phyloP scores from a whole-genome alignment of 2,329 filamentous ascomycete species.

The Talaromyces piceae region DNA sequence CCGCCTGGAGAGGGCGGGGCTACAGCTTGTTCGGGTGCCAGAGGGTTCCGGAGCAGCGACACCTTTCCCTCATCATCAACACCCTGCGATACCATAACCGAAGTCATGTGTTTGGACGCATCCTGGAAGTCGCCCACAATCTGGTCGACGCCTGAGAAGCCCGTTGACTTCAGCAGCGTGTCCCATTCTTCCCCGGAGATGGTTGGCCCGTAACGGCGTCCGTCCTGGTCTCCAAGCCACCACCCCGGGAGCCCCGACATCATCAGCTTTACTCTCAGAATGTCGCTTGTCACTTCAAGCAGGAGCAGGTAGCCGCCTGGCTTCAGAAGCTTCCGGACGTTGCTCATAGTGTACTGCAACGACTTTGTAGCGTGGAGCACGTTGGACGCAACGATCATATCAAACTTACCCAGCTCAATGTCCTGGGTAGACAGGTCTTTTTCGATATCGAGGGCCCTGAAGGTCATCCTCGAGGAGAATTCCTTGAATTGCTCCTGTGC shows the following conservation, averaged over 20 bases:
- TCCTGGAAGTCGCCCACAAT: slow-evolving; percentile 4
- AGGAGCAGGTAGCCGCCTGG: neutral
- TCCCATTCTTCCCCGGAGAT: slow-evolving; percentile 17
- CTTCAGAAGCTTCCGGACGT: neutral
- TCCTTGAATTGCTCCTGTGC: slow-evolving; percentile 18
- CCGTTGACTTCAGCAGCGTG: slow-evolving; percentile 14
- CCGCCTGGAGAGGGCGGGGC: too few relatives aligned
- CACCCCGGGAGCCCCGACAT: neutral
- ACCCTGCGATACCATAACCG: too few relatives aligned
- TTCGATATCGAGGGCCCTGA: slow-evolving; percentile 22
- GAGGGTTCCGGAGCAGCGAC: too few relatives aligned
- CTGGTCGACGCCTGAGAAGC: slow-evolving; percentile 20
- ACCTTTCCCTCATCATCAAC: too few relatives aligned
- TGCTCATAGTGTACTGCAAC: neutral
- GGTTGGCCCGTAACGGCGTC: slow-evolving; percentile 12
- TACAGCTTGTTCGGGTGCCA: too few relatives aligned
- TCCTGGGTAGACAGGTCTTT: too few relatives aligned
- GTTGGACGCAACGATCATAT: neutral
- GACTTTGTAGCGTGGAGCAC: neutral
- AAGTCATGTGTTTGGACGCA: too few relatives aligned
- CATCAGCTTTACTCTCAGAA: neutral
- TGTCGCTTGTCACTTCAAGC: neutral
- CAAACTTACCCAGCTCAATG: neutral
- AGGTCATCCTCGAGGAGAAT: slow-evolving; percentile 19
- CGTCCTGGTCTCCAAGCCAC: slow-evolving; percentile 15